A percentile compares a stretch with the other conserved stretches of the same genome.
phyloP scores from a whole-genome alignment of 1,284 basidiomycete species.

The Peniophora sp. region DNA sequence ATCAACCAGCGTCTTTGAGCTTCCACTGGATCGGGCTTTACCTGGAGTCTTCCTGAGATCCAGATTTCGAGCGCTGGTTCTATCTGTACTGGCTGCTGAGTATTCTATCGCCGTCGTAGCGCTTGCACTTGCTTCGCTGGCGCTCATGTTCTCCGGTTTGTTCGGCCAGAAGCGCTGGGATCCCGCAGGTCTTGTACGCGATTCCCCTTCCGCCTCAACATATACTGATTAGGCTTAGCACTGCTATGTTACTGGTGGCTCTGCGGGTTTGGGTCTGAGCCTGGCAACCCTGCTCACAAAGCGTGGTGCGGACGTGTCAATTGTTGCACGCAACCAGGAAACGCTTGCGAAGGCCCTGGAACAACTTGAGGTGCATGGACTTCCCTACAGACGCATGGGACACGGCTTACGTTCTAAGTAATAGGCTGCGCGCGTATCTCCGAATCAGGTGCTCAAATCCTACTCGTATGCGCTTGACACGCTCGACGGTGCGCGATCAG shows the following conservation, averaged over 20 bases:
- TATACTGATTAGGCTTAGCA: constrained; percentile 34
- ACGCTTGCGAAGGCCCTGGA: constrained; percentile 53
- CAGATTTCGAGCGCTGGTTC: no score
- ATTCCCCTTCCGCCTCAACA: constrained; percentile 1
- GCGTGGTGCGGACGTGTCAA: constrained; percentile 73
- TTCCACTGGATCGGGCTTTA: no score
- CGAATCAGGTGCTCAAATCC: constrained; percentile 48
- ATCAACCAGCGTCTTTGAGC: no score
- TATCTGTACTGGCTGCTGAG: not conserved
- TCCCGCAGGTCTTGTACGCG: constrained; percentile 20
- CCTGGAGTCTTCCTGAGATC: no score
- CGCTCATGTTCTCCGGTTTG: constrained; percentile 8
- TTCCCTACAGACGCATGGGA: not conserved
- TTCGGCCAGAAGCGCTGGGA: constrained; percentile 19
- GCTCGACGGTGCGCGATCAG: constrained; percentile 40
- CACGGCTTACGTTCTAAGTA: not conserved
- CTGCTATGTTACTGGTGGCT: constrained; percentile 78
- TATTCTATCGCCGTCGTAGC: not conserved
- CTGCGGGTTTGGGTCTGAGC: constrained; percentile 45
- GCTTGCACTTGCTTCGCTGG: not conserved
- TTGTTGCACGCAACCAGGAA: constrained; percentile 66
- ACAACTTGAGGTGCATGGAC: constrained; percentile 49
- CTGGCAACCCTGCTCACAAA: constrained; percentile 64
- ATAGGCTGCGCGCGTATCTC: constrained; percentile 38
- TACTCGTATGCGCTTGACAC: constrained; percentile 58